These are phyloP conservation scores for Entelexis paramagnoliae DNA, from an alignment of 1,139 yeast species.

Conservation along the genomic window DNA sequence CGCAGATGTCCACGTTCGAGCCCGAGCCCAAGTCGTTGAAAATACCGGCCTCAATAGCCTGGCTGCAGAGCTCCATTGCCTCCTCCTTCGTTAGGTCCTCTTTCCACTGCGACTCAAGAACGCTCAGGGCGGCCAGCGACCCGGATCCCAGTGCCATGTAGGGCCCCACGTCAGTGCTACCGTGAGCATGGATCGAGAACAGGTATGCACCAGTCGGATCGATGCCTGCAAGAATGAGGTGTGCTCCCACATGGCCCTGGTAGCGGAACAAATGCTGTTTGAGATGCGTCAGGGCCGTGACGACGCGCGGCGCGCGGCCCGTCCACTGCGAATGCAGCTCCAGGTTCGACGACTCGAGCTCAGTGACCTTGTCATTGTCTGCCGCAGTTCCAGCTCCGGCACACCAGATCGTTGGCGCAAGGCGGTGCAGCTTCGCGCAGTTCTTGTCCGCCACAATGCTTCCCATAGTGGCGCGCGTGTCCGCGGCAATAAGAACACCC, in stretches of 20 bases:
- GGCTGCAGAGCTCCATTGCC: slow-evolving; percentile 79
- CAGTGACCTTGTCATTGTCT: slow-evolving; percentile 96
- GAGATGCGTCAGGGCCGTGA: slow-evolving; percentile 82
- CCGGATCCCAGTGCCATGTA: slow-evolving; percentile 93
- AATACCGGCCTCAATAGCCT: slow-evolving; percentile 94
- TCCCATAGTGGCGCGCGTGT: slow-evolving; percentile 95
- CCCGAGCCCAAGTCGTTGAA: slow-evolving; percentile 99
- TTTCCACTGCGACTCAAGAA: slow-evolving; percentile 79
- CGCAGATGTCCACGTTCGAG: slow-evolving; percentile 93
- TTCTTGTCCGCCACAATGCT: slow-evolving; percentile 94
- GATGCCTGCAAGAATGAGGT: slow-evolving; percentile 89
- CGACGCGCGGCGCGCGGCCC: slow-evolving; percentile 82
- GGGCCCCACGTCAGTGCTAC: slow-evolving; percentile 91
- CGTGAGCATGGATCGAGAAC: slow-evolving; percentile 92
- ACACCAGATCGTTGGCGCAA: slow-evolving; percentile 95
- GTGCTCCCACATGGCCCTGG: slow-evolving; percentile 96
- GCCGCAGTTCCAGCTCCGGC: slow-evolving; percentile 99
- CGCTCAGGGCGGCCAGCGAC: slow-evolving; percentile 98
- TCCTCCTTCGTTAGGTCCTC: slow-evolving; percentile 70
- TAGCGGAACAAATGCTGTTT: slow-evolving; percentile 93
- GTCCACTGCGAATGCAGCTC: slow-evolving; percentile 81
- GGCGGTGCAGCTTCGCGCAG: slow-evolving; percentile 88
- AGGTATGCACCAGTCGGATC: slow-evolving; percentile 95
- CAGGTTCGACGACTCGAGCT: slow-evolving; percentile 76
- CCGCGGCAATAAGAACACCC: slow-evolving; percentile 97